These are phyloP conservation scores for Calonectria henricotiae DNA, from an alignment of 2,329 filamentous ascomycete genomes.

Conservation along the genomic window DNA sequence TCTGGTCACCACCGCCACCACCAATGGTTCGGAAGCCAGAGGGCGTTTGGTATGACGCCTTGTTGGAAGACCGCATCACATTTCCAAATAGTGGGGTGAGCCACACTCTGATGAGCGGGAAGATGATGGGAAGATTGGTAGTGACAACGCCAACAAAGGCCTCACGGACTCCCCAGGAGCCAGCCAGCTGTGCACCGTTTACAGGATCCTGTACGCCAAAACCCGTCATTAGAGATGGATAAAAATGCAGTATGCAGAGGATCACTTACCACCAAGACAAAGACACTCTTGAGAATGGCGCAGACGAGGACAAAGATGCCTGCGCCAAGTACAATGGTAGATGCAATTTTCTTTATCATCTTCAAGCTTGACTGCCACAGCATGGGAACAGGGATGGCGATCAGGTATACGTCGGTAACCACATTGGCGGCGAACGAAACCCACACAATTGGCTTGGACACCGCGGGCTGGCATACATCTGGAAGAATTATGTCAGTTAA, in stretches of 20 bases:
- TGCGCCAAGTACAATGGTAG: conserved; percentile 58
- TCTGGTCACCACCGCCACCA: conserved; percentile 56
- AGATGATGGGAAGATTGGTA: conserved; percentile 62
- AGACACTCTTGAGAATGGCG: conserved; percentile 58
- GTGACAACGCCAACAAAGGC: conserved; percentile 62
- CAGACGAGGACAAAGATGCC: conserved; percentile 61
- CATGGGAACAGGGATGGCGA: conserved; percentile 72
- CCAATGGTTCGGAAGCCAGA: conserved; percentile 62
- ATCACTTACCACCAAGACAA: conserved; percentile 58
- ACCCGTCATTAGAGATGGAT: conserved; percentile 5
- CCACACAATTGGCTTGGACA: conserved; percentile 68
- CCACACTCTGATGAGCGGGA: conserved; percentile 62
- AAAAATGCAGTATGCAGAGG: not conserved
- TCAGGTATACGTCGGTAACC: conserved; percentile 71
- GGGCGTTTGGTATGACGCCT: conserved; percentile 59
- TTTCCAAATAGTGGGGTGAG: conserved; percentile 55
- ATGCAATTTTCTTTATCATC: conserved; percentile 58
- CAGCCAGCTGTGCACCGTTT: conserved; percentile 59
- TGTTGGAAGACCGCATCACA: conserved; percentile 56
- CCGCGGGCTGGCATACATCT: conserved; percentile 66
- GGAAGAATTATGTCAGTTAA: not conserved
- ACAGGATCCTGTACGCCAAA: conserved; percentile 54
- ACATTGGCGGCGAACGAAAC: conserved; percentile 68
- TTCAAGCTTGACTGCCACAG: conserved; percentile 58
- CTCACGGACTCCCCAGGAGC: conserved; percentile 61